Conservation (phyloP, 2,329 filamentous ascomycete species). For the Corniculantispora saksenae region DNA sequence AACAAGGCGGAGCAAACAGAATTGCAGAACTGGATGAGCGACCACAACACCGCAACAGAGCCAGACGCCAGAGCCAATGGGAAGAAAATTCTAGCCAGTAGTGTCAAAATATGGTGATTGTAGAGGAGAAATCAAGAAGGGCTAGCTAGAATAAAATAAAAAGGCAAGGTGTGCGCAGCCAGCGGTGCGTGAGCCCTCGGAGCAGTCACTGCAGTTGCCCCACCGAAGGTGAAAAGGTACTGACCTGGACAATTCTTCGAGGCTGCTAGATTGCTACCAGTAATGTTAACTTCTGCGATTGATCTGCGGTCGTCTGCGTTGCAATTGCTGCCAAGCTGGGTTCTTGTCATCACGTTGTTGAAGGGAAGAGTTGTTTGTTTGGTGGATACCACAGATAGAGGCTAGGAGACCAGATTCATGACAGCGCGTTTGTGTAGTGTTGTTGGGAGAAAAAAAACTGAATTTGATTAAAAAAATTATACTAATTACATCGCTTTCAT, state of each 20-base stretch:
- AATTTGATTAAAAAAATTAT: neutral
- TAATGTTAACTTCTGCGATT: neutral
- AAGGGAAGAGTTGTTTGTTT: neutral
- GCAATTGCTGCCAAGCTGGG: neutral
- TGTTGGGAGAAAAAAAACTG: neutral
- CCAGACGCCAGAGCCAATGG: neutral
- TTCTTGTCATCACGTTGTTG: neutral
- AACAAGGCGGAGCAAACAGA: neutral
- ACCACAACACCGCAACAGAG: neutral
- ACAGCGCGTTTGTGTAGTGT: neutral
- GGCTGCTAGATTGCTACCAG: neutral
- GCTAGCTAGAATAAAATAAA: neutral
- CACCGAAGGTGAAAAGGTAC: constrained; percentile 11
- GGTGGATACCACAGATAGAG: neutral
- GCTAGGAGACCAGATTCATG: too few species aligned
- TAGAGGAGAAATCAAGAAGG: neutral
- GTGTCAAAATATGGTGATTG: neutral
- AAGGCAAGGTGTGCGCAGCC: neutral
- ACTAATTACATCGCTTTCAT: neutral
- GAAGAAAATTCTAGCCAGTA: neutral
- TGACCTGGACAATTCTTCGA: neutral
- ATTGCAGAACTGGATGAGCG: neutral
- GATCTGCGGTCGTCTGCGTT: neutral
- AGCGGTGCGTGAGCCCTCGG: neutral
- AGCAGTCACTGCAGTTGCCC: neutral